phyloP scores from a whole-genome alignment of 768 basidiomycete species.

The Rhodotorula sphaerocarpa region DNA sequence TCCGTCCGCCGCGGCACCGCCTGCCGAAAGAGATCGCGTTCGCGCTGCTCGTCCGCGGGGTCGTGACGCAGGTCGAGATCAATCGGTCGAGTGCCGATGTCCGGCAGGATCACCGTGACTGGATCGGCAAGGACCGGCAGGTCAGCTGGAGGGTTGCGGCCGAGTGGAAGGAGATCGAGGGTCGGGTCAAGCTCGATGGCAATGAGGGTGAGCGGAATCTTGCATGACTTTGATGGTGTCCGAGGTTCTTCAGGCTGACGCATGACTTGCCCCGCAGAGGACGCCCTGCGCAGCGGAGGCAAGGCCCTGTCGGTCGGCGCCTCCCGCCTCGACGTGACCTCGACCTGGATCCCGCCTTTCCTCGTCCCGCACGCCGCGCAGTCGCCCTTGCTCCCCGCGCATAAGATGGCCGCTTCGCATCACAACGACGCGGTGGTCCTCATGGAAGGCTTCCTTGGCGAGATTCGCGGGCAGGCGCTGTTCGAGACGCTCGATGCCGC shows the following conservation, averaged over 20 bases:
- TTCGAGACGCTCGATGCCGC: constrained; percentile 30
- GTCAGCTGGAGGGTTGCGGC: background rate
- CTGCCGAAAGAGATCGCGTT: constrained; percentile 23
- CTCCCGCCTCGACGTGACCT: constrained; percentile 16
- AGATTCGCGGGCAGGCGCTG: constrained; percentile 16
- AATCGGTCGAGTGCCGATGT: background rate
- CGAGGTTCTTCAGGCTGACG: background rate
- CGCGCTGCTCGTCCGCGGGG: constrained; percentile 11
- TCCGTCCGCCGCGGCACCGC: background rate
- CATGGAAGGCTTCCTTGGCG: constrained; percentile 13
- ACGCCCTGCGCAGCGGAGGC: constrained; percentile 3
- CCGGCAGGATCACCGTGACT: constrained; percentile 15
- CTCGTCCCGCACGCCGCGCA: background rate
- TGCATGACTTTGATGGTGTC: no score
- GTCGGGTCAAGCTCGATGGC: constrained; percentile 17
- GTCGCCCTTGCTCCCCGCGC: background rate
- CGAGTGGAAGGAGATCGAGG: constrained; percentile 31
- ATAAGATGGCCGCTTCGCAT: background rate
- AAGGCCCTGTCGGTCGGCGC: constrained; percentile 29
- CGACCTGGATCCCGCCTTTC: constrained; percentile 25
- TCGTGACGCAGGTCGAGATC: constrained; percentile 6
- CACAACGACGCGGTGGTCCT: constrained; percentile 27
- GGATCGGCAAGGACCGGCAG: constrained; percentile 1
- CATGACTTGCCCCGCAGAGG: background rate
- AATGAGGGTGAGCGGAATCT: constrained; percentile 18